Evolutionary conservation across 805 yeast species (phyloP), one percentile per base, ranked within the genome.

Genomic region (Yarrowia deformans): DNA sequence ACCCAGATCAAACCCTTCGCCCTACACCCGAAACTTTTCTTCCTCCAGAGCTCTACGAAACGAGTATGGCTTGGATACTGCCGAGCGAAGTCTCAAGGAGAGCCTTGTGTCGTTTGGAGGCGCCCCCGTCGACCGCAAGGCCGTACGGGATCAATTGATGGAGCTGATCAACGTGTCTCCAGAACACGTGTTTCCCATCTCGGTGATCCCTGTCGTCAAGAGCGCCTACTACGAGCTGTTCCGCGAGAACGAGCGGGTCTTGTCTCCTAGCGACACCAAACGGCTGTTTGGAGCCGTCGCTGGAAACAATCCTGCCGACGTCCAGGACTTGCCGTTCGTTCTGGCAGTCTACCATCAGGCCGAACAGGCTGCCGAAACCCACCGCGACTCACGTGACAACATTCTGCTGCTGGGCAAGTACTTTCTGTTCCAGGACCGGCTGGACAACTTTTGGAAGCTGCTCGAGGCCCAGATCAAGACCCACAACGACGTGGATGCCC

Each of bases 401-500:
- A 10, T 63, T 10, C 10, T 63, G 56, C 55, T 63, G 18, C 67
- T 63, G 46, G 67, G 67, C 45, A 63, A 63, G 37, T 63, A 48
- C 23, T 63, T 63, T 37, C 18, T 63, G 37, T 39, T 37, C 18
- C 67, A 63, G 56, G 56, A 63, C 35, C 45, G 67, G 7, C 56
- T 63, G 37, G 67, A 63, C 56, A 63, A 49, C 56, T 63, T 63
- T 13, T 63, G 67, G 67, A 63, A 58, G 32, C 45, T 64, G 8
- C 67, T 73, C 12, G 69, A 48, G 34, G 49, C 39, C 14, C 48
- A 35, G 18, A 69, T 72, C 14, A 66, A 52, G 63, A 42, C 29
- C 29, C 69, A 69, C n/a, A n/a, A 50, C 1, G 68, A 63, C 16
- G 67, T 60, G 8, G 73, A 71, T n/a, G 29, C 58, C 8, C 42